A percentile compares a stretch with the other conserved stretches of the same genome.
phyloP scores from a whole-genome alignment of 441 rosid genomes.

The Populus hybrid region DNA sequence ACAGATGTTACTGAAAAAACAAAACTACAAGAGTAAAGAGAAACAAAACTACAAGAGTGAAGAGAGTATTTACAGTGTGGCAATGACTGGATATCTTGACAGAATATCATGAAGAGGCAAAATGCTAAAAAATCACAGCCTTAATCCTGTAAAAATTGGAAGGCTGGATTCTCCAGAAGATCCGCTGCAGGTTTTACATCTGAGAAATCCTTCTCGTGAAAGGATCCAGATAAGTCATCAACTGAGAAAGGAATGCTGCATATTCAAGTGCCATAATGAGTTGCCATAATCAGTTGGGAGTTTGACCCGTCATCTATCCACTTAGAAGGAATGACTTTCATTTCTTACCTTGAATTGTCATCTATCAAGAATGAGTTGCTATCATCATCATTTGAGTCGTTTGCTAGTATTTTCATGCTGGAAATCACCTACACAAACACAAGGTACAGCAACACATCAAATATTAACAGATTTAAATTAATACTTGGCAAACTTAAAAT shows the following conservation, averaged over 20 bases:
- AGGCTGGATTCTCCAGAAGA: conserved; percentile 63
- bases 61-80: conserved; percentile 31
- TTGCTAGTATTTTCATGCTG: no score
- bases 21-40: neutral
- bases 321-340: neutral
- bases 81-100: conserved; percentile 18
- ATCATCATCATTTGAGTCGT: no score
- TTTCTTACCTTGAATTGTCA: conserved; percentile 13
- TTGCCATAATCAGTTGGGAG: no score
- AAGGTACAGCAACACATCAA: no score
- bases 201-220: conserved; percentile 55
- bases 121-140: conserved; percentile 20
- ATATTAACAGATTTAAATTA: no score
- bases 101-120: neutral
- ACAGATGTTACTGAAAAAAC: conserved; percentile 21
- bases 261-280: conserved; percentile 11
- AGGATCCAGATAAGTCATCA: conserved; percentile 49
- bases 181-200: conserved; percentile 55
- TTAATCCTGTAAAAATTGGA: conserved; percentile 74
- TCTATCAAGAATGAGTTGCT: neutral
- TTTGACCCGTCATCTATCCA: neutral
- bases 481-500: no score
- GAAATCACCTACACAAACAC: no score
- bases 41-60: conserved; percentile 2
- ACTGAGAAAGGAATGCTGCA: conserved; percentile 82